These are phyloP conservation scores for Peterozyma xylosa DNA, from an alignment of 805 yeast species.

Conservation along the genomic window DNA sequence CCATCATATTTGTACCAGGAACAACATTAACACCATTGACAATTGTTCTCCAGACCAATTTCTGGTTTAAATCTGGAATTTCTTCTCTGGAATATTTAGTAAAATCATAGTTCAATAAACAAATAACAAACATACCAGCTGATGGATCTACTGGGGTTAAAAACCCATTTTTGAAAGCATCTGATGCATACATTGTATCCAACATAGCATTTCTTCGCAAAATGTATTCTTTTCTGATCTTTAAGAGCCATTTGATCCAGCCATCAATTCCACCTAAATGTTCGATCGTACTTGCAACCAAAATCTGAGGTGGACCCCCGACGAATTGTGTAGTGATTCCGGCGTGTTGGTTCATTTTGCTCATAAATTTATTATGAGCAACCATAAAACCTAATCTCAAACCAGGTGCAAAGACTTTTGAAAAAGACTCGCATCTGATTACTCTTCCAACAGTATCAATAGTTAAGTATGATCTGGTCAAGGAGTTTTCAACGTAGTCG, in stretches of 20 bases:
- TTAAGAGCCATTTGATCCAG: slow-evolving; percentile 40
- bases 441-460: slow-evolving; percentile 48
- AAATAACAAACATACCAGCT: slow-evolving; percentile 56
- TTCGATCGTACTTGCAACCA: slow-evolving; percentile 33
- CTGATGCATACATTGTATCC: slow-evolving; percentile 35
- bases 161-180: slow-evolving; percentile 32
- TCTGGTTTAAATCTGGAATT: slow-evolving; percentile 25
- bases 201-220: slow-evolving; percentile 53
- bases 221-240: slow-evolving; percentile 37
- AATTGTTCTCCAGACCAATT: slow-evolving; percentile 33
- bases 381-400: slow-evolving; percentile 45
- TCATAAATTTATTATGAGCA: slow-evolving; percentile 34
- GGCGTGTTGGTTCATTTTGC: slow-evolving; percentile 24
- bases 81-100: slow-evolving; percentile 18
- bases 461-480: slow-evolving; percentile 38
- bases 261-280: slow-evolving; percentile 32
- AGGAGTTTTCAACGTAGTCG: slow-evolving; percentile 26
- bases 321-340: slow-evolving; percentile 38
- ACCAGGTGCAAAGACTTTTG: slow-evolving; percentile 52
- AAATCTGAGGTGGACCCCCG: slow-evolving; percentile 41
- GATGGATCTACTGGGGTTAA: slow-evolving; percentile 40
- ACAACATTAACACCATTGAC: slow-evolving; percentile 50
- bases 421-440: slow-evolving; percentile 45
- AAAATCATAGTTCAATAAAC: slow-evolving; percentile 26
- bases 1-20: slow-evolving; percentile 52